Base-by-base conservation (phyloP, 371 early-diverging fungal species). In the Chytridium lagenaria region DNA sequence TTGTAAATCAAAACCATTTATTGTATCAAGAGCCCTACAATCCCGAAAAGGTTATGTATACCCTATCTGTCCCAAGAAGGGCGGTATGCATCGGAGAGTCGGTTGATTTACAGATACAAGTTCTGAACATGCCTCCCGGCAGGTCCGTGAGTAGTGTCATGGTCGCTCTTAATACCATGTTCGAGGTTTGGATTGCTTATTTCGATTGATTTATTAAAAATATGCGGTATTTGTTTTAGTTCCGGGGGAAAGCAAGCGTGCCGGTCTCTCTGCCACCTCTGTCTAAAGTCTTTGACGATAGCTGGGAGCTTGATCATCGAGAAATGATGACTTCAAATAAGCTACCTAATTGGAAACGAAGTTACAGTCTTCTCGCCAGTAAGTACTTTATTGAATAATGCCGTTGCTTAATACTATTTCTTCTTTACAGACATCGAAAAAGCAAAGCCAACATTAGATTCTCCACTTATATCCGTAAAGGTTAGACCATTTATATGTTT, bases 51-150 rank as follows among this genome's bases (percentile, higher is more conserved):
- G 63, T 61, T 23, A 61, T 61, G 63, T 61, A 61, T 28, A 61
- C 63, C 33, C 28, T 61, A 10, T 15, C 36, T 15, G 38, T 61
- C 7, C 63, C 63, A 38, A 3, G 63, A 38, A 3, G 63, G 23
- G 3, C 63, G 7, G 7, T 61, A 38, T 36, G 63, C 36, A 61
- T 61, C 28, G 63, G 63, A 12, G 63, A 61, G 63, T 5, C 36
- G 12, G 19, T 61, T 2, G 63, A 61, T 15, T 2, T 61, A 10
- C 22, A 61, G 23, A 61, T 61, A 30, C 3, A 22, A 15, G 36
- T 61, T 61, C 28, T 61, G 19, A 61, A 61, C 23, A 61, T 61
- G 63, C 63, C 63, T 10, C 63, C 63, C 15, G 63, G 63, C 3
- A 61, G 33, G 7, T 61, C 7, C 23, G 5, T 61, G 31, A 61